Percentiles rank a stretch among this genome's conserved stretches.
These are phyloP conservation scores for Lippia alba DNA, from an alignment of 305 asterid genomes.

Conservation along the genomic window DNA sequence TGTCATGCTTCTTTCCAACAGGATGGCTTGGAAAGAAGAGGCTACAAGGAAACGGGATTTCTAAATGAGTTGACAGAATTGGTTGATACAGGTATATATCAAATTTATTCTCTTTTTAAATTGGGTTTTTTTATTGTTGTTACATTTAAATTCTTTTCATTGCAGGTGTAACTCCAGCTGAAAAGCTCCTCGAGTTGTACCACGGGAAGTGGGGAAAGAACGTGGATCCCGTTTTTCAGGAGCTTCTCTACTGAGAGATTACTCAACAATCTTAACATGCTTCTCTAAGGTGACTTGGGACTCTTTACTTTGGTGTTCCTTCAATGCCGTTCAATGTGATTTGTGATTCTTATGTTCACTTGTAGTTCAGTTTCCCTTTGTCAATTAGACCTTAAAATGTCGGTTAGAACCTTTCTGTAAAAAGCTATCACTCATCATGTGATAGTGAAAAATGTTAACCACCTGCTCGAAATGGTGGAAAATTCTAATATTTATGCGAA, in stretches of 20 bases:
- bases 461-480: conserved; percentile 10
- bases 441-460: conserved; percentile 4
- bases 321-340: conserved; percentile 8
- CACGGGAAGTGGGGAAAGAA: conserved; percentile 82
- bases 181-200: conserved; percentile 82
- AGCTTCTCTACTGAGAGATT: conserved; percentile 9
- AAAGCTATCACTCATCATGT: background rate
- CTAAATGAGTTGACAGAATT: conserved; percentile 81
- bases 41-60: conserved; percentile 85
- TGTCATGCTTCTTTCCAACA: conserved; percentile 32
- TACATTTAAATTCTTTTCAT: conserved; percentile 48
- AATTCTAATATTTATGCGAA: background rate
- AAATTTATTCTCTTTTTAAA: background rate
- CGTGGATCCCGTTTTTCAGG: conserved; percentile 37
- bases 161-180: conserved; percentile 90
- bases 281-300: conserved; percentile 3
- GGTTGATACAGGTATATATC: conserved; percentile 63
- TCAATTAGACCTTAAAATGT: conserved; percentile 2
- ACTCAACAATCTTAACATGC: conserved; percentile 6
- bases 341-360: conserved; percentile 6
- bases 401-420: conserved; percentile 3
- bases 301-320: conserved; percentile 7
- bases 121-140: conserved; percentile 47
- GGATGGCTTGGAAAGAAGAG: conserved; percentile 98
- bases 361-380: conserved; percentile 8